phyloP scores from a whole-genome alignment of 495 filamentous ascomycete genomes.

The Pseudoneurospora amorphoporcata region DNA sequence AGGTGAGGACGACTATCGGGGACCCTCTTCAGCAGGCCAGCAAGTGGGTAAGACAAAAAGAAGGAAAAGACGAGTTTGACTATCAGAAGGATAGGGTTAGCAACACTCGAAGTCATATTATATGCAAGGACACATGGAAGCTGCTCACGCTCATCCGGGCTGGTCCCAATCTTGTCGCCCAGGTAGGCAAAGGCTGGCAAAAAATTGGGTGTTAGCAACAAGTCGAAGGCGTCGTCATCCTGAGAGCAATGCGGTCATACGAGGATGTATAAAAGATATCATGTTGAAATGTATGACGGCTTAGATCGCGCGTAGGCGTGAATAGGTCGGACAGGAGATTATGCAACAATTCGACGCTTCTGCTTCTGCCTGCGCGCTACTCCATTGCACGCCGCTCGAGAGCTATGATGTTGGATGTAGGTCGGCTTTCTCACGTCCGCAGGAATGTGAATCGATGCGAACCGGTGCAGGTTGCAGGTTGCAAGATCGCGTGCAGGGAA shows the following conservation, averaged over 20 bases:
- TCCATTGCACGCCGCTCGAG: neutral
- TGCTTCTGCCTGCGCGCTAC: neutral
- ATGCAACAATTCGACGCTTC: neutral
- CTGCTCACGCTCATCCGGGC: conserved; percentile 69
- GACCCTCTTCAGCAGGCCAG: conserved; percentile 79
- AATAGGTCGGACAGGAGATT: neutral
- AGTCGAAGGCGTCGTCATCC: neutral
- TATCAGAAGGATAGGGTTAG: conserved; percentile 27
- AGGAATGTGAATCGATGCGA: neutral
- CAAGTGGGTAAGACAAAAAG: conserved; percentile 85
- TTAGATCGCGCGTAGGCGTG: neutral
- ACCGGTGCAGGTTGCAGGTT: neutral
- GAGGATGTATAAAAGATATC: conserved; percentile 77
- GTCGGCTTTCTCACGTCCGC: neutral
- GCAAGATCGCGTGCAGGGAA: neutral
- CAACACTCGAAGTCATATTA: conserved; percentile 2
- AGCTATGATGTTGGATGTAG: neutral
- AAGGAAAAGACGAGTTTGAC: conserved; percentile 92
- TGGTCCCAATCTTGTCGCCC: conserved; percentile 56
- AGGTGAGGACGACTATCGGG: conserved; percentile 74
- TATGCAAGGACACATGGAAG: neutral
- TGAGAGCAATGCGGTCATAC: conserved; percentile 37
- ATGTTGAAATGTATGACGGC: conserved; percentile 34
- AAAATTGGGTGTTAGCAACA: conserved; percentile 18
- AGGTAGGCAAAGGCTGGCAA: conserved; percentile 63